Evolutionary conservation across 2,329 filamentous ascomycete species (phyloP), one percentile per base, ranked within the genome.

Genomic region (Coniochaeta sp.): DNA sequence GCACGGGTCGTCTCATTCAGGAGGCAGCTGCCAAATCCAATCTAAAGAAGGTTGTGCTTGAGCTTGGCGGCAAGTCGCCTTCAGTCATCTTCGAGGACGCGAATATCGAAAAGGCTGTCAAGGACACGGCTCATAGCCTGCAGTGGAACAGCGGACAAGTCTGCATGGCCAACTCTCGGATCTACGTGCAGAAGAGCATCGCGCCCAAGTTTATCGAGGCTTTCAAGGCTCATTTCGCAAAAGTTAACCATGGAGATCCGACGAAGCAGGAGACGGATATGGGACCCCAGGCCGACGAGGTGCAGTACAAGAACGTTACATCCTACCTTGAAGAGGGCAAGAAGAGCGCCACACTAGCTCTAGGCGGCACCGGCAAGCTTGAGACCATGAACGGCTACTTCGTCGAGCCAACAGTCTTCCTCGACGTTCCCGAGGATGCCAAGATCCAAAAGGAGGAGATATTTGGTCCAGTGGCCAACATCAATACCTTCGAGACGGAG

Each of bases 1-100:
- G 78, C 1, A 91, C 89, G 0, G 90, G 88, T 1, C 83, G 85
- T 60, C 78, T 86, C 59, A 90, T 93, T 59, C 89, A 91, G 82
- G 88, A 89, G 67, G 81, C 84, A 69, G 88, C 89, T 0, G 81
- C 86, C 5, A 76, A 81, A 1, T 89, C 80, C 6, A 83, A 83
- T 63, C 70, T 86, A 66, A 89, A 89, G 74, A 86, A 86, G 67
- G 80, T 88, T 11, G 84, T 83, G 1, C 77, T 89, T 19, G 86
- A 89, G 71, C 82, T 87, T 0, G 87, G 87, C n/a, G 87, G 87
- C 55, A 89, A 89, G 71, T 84, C 80, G 0, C 86, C 87, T 0
- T 77, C 84, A 17, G 71, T 89, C 19, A 76, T 89, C 6, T 89
- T 89, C 61, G 81, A 82, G 3, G 87, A 89, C 66, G 86, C 85